Base-by-base conservation (phyloP, 208 protist genomes). In the Crithidia sp. region DNA sequence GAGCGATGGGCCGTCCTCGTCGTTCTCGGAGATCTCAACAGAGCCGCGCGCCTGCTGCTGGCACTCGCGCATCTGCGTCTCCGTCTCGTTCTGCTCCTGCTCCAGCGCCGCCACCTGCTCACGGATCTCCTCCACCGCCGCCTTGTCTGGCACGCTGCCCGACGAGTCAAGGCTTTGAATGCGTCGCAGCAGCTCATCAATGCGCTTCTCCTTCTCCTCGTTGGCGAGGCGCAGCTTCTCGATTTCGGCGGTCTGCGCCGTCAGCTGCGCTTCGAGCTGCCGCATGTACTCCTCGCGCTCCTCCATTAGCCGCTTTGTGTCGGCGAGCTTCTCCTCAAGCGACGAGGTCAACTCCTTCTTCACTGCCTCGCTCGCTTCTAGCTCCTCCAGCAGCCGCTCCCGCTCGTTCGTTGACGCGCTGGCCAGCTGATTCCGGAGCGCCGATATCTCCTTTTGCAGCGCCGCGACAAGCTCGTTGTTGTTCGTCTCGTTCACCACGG, bases 401-500 rank as follows among this genome's bases (percentile, higher is more conserved):
- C 80, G 76, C 65, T 94, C 89, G 17, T 71, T 68, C 28, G 79
- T 80, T 16, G 84, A 86, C 43, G 87, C 85, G 54, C 73, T 86
- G n/a, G 69, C 55, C 4, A 92, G 76, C 74, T 91, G 78, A 16
- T 40, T 55, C 72, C 85, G 86, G 41, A 91, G 85, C 0, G 62
- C 40, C 7, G 82, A 87, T 59, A 93, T 90, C 72, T 95, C 88
- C 54, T 81, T 85, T 58, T 92, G 90, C 47, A 93, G 67, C 17
- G 90, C 79, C 16, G 85, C 82, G 47, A 95, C 79, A 5, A 95
- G 72, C 69, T 92, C 90, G 74, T 95, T 94, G 77, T 88, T 92
- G 82, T 89, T 95, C 12, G 85, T 83, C 74, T 95, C 85, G 67
- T 97, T 97, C 50, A 97, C 86, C 8, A 92, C 82, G 1, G 92